Conservation (phyloP, 495 filamentous ascomycete species). For the Aspergillus conjunctus region DNA sequence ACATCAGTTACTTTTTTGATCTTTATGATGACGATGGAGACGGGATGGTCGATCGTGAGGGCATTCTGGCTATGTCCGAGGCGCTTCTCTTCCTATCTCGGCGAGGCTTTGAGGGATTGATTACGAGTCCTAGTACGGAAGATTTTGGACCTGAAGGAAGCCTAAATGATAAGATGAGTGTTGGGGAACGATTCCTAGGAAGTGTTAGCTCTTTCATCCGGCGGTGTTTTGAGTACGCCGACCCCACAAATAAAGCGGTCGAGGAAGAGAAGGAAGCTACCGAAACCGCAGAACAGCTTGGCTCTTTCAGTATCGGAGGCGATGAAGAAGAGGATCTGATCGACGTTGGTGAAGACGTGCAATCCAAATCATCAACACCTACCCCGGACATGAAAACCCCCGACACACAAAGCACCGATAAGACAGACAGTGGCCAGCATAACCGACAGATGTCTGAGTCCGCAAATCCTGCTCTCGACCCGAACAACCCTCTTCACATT, state of each 20-base stretch:
- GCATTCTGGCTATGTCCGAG: conserved; percentile 92
- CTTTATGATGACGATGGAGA: conserved; percentile 92
- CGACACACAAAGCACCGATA: conserved; percentile 13
- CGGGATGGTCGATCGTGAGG: conserved; percentile 94
- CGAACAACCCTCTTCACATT: conserved; percentile 88
- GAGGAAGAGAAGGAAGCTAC: conserved; percentile 26
- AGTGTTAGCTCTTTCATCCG: conserved; percentile 95
- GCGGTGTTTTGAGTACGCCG: conserved; percentile 96
- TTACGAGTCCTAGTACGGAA: conserved; percentile 51
- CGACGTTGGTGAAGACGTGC: conserved; percentile 48
- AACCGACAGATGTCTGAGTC: conserved; percentile 37
- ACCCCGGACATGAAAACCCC: conserved; percentile 15
- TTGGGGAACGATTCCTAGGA: conserved; percentile 80
- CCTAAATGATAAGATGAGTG: conserved; percentile 44
- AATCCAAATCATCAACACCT: conserved; percentile 27
- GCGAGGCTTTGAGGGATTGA: conserved; percentile 74
- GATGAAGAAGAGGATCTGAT: conserved; percentile 76
- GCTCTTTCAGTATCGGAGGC: conserved; percentile 77
- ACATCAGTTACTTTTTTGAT: conserved; percentile 96
- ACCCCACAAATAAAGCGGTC: conserved; percentile 67
- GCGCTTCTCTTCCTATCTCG: conserved; percentile 90
- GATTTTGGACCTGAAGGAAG: conserved; percentile 34
- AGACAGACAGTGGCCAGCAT: conserved; percentile 19
- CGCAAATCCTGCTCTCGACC: conserved; percentile 89
- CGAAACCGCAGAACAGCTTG: conserved; percentile 48